These are phyloP conservation scores for Tolypocladium sp. DNA, from an alignment of 2,329 filamentous ascomycete species.

Conservation along the genomic window DNA sequence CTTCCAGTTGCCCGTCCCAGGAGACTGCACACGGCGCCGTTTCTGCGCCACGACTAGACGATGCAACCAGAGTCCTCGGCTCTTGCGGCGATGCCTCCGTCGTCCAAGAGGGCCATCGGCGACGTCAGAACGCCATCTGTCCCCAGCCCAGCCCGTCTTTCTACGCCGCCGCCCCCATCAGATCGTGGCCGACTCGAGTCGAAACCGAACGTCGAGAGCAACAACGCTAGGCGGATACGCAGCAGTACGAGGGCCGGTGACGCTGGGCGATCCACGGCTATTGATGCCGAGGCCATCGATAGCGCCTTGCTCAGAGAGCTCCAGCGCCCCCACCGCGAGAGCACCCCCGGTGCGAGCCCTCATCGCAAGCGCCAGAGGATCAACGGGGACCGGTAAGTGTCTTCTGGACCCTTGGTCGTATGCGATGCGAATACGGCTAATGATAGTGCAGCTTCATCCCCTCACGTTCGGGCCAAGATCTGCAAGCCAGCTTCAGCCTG, in stretches of 20 bases:
- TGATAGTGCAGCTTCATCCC: constrained; percentile 71
- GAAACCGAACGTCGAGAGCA: constrained; percentile 27
- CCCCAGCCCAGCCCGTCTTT: constrained; percentile 25
- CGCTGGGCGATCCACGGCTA: constrained; percentile 21
- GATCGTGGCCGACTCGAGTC: constrained; percentile 34
- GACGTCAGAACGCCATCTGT: constrained; percentile 20
- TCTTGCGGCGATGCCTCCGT: constrained; percentile 19
- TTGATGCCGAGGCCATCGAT: constrained; percentile 42
- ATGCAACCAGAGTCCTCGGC: constrained; percentile 24
- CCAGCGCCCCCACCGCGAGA: constrained; percentile 40
- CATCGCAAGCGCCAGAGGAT: constrained; percentile 51
- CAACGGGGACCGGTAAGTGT: constrained; percentile 49
- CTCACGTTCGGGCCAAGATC: constrained; percentile 83
- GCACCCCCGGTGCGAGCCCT: constrained; percentile 43
- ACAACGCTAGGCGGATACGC: constrained; percentile 21
- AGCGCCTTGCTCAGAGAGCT: constrained; percentile 42
- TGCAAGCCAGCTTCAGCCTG: constrained; percentile 86
- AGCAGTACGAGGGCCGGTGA: constrained; percentile 26
- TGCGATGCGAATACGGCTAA: constrained; percentile 9
- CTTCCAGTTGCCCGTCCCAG: neutral
- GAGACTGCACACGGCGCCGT: neutral
- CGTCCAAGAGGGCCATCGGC: constrained; percentile 21
- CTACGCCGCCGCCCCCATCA: constrained; percentile 34
- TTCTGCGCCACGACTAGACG: constrained; percentile 3
- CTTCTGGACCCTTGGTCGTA: neutral